Percentiles rank a stretch among this genome's conserved stretches.
phyloP scores from a whole-genome alignment of 306 rosid species.

The Prunus kanzakura region DNA sequence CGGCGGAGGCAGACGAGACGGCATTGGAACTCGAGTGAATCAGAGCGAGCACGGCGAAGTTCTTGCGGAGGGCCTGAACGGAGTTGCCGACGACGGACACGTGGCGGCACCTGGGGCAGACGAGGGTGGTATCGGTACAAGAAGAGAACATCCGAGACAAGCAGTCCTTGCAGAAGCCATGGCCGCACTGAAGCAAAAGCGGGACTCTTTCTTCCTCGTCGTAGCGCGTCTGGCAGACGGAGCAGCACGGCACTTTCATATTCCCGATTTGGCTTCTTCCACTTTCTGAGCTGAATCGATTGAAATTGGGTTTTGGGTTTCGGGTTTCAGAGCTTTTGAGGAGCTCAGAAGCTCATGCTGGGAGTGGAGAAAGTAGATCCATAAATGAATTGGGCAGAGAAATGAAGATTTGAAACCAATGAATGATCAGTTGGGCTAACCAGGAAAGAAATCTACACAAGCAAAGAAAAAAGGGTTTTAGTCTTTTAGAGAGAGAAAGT shows the following conservation, averaged over 20 bases:
- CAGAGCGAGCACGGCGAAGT: slow-evolving; percentile 83
- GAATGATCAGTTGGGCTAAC: slow-evolving; percentile 36
- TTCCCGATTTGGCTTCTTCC: background rate
- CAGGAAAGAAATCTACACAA: slow-evolving; percentile 39
- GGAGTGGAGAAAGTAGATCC: slow-evolving; percentile 54
- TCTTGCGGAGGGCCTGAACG: slow-evolving; percentile 78
- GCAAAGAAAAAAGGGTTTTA: slow-evolving; percentile 7
- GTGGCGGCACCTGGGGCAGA: slow-evolving; percentile 91
- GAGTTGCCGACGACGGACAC: slow-evolving; percentile 88
- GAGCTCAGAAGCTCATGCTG: slow-evolving; percentile 1
- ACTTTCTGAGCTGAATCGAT: slow-evolving; percentile 2
- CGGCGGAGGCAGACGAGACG: slow-evolving; percentile 13
- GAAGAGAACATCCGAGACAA: slow-evolving; percentile 79
- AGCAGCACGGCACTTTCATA: slow-evolving; percentile 93
- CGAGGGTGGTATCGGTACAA: slow-evolving; percentile 59
- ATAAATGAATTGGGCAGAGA: slow-evolving; percentile 23
- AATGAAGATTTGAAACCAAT: background rate
- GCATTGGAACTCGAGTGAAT: slow-evolving; percentile 45
- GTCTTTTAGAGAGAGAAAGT: slow-evolving; percentile 16
- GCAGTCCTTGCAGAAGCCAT: slow-evolving; percentile 92
- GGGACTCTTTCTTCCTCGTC: slow-evolving; percentile 98
- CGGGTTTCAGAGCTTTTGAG: slow-evolving; percentile 19
- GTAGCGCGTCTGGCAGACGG: slow-evolving; percentile 95
- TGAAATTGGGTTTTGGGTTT: slow-evolving; percentile 7
- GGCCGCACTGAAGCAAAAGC: slow-evolving; percentile 95